phyloP scores from a whole-genome alignment of 306 rosid genomes.

The Cicer bijugum region DNA sequence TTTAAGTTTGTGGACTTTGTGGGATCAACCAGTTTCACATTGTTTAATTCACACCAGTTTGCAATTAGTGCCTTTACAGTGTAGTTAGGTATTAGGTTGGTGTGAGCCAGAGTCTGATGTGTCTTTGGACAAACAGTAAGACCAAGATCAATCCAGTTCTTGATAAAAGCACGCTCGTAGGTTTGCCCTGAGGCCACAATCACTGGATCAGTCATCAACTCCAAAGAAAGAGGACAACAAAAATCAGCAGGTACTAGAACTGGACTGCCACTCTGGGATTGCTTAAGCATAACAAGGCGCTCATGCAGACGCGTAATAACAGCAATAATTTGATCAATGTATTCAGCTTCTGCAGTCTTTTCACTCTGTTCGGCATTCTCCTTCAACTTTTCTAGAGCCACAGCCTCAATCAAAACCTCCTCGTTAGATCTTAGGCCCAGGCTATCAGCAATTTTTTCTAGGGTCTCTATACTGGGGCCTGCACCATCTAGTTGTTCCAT shows the following conservation, averaged over 20 bases:
- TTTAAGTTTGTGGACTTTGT: slow-evolving; percentile 52
- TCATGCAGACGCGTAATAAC: slow-evolving; percentile 68
- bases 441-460: slow-evolving; percentile 70
- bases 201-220: slow-evolving; percentile 98
- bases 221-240: slow-evolving; percentile 97
- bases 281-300: slow-evolving; percentile 63
- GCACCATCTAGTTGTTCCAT: slow-evolving; percentile 62
- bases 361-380: slow-evolving; percentile 82
- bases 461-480: slow-evolving; percentile 64
- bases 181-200: slow-evolving; percentile 99
- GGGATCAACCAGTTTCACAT: slow-evolving; percentile 82
- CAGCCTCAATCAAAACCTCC: slow-evolving; percentile 89
- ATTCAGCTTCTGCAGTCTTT: slow-evolving; percentile 72
- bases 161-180: slow-evolving; percentile 86
- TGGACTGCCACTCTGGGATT: slow-evolving; percentile 71
- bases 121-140: slow-evolving; percentile 98
- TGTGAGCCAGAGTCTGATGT: slow-evolving; percentile 82
- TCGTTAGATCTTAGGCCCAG: slow-evolving; percentile 68
- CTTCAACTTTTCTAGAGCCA: slow-evolving; percentile 86
- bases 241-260: slow-evolving; percentile 86
- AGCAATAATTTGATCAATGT: slow-evolving; percentile 73
- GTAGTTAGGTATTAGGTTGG: slow-evolving; percentile 78
- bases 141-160: slow-evolving; percentile 90
- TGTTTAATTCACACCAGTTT: slow-evolving; percentile 89
- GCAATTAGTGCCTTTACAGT: slow-evolving; percentile 86